Percentiles rank a stretch among this genome's conserved stretches.
Conservation (phyloP, 768 basidiomycete genomes). For the Kondoa subrosea region DNA sequence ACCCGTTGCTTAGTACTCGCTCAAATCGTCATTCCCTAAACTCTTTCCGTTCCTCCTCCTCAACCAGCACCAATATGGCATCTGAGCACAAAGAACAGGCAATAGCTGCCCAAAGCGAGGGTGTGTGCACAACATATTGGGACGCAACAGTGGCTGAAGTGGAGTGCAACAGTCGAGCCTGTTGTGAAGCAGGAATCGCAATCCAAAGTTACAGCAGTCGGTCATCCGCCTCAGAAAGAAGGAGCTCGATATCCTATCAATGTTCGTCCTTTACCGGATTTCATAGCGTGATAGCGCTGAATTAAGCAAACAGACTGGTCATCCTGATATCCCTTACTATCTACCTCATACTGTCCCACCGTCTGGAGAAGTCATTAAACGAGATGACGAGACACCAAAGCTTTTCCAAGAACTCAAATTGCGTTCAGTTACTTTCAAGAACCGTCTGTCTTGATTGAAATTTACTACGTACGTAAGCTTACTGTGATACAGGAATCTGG, state of each 20-base stretch:
- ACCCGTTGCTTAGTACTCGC: too few relatives aligned
- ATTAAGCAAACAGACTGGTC: neutral
- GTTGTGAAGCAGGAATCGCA: neutral
- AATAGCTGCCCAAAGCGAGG: neutral
- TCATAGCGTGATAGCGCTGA: neutral
- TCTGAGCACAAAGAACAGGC: too few relatives aligned
- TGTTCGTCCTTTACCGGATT: neutral
- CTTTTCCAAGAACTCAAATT: slow-evolving; percentile 54
- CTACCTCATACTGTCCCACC: neutral
- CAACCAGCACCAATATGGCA: too few relatives aligned
- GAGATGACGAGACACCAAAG: slow-evolving; percentile 17
- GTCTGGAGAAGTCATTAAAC: neutral
- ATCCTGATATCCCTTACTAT: neutral
- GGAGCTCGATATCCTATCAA: neutral
- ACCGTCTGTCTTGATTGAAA: slow-evolving; percentile 42
- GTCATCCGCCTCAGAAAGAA: neutral
- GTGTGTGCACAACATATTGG: neutral
- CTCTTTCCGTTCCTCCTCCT: too few relatives aligned
- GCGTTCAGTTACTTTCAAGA: slow-evolving; percentile 49
- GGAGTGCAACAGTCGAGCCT: neutral
- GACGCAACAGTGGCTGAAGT: neutral
- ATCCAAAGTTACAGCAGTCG: neutral
- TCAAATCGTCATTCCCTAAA: too few relatives aligned
- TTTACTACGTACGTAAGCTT: neutral
- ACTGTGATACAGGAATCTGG: neutral